phyloP scores from a whole-genome alignment of 2,329 filamentous ascomycete genomes.

The Coniochaeta sp. region DNA sequence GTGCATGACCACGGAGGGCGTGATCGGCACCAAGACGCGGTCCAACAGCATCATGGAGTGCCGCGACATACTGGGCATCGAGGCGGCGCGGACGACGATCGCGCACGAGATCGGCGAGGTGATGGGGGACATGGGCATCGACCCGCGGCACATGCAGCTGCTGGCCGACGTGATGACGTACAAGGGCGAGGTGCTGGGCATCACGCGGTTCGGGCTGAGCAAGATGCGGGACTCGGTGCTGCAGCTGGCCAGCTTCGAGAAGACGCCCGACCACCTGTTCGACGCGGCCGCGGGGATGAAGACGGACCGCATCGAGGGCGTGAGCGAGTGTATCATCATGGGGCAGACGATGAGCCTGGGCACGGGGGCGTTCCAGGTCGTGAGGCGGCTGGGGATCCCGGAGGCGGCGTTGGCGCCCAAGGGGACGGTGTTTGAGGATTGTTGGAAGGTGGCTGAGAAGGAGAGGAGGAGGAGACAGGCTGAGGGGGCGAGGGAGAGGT shows the following conservation, averaged over 20 bases:
- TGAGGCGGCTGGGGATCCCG: slow-evolving; percentile 64
- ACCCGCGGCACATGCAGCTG: slow-evolving; percentile 95
- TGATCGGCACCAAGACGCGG: slow-evolving; percentile 65
- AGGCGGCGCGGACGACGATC: slow-evolving; percentile 86
- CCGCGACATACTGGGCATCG: slow-evolving; percentile 81
- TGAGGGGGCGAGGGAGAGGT: neutral
- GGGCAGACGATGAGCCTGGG: slow-evolving; percentile 89
- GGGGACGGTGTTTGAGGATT: slow-evolving; percentile 65
- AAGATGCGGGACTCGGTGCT: slow-evolving; percentile 95
- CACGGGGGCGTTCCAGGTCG: slow-evolving; percentile 86
- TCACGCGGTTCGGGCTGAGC: slow-evolving; percentile 89
- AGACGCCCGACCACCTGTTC: slow-evolving; percentile 95
- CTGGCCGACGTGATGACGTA: slow-evolving; percentile 98
- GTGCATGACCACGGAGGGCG: slow-evolving; percentile 91
- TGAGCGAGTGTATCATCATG: slow-evolving; percentile 97
- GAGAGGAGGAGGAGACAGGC: slow-evolving; percentile 1
- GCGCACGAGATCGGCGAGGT: slow-evolving; percentile 80
- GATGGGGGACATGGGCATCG: slow-evolving; percentile 92
- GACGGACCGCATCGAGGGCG: slow-evolving; percentile 84
- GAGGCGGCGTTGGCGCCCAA: slow-evolving; percentile 49
- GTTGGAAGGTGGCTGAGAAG: slow-evolving; percentile 36
- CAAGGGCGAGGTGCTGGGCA: slow-evolving; percentile 93
- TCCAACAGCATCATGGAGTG: slow-evolving; percentile 91
- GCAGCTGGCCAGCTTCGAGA: slow-evolving; percentile 93
- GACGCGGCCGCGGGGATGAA: slow-evolving; percentile 91